Percentiles rank a stretch among this genome's conserved stretches.
Conservation (phyloP, 768 basidiomycete genomes). For the Kwoniella sp. region DNA sequence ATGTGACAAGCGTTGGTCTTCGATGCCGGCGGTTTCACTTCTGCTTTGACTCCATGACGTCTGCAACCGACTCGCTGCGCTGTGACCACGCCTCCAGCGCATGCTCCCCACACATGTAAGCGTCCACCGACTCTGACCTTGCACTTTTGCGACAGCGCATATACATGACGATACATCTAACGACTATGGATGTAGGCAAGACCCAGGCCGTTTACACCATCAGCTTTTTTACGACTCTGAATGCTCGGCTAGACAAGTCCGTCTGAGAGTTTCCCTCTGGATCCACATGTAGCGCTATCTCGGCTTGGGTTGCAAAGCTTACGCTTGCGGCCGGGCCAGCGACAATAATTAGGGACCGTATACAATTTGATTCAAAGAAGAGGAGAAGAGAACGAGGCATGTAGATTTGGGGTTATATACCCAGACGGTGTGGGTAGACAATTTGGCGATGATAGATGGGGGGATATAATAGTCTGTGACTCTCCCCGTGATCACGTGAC, state of each 20-base stretch:
- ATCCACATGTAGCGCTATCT: conserved; percentile 35
- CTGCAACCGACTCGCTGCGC: too few relatives aligned
- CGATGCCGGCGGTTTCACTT: background rate
- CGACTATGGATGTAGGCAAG: conserved; percentile 25
- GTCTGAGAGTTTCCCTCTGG: conserved; percentile 29
- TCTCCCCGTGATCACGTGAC: too few relatives aligned
- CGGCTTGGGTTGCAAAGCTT: conserved; percentile 5
- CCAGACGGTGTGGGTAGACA: too few relatives aligned
- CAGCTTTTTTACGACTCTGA: background rate
- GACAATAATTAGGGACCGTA: conserved; percentile 37
- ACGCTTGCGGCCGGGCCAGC: conserved; percentile 1
- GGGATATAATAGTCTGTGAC: too few relatives aligned
- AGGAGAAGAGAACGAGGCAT: background rate
- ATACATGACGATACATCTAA: background rate
- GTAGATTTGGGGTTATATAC: background rate
- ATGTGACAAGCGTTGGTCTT: background rate
- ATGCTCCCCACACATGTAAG: background rate
- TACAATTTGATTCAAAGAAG: conserved; percentile 31
- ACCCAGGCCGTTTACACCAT: conserved; percentile 30
- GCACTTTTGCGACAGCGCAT: background rate
- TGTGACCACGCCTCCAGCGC: too few relatives aligned
- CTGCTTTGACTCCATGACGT: background rate
- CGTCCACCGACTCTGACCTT: background rate
- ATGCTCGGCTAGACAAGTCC: conserved; percentile 35
- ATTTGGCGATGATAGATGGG: too few relatives aligned